Evolutionary conservation across 2,329 filamentous ascomycete species (phyloP).

Genomic region (Curvularia sp.): DNA sequence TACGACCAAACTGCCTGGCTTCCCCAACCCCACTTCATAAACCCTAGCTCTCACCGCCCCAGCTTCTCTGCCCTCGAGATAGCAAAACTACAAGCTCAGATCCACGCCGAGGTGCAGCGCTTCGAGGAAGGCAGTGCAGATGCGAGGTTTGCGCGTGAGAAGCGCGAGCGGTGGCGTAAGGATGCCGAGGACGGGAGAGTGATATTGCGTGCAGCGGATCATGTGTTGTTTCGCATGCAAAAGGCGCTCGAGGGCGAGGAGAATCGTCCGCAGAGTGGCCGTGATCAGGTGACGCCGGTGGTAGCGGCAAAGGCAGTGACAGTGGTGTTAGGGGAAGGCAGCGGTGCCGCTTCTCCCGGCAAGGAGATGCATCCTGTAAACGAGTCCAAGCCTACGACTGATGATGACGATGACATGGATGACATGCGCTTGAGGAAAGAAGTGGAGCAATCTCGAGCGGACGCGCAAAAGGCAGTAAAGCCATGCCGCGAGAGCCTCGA

Average conservation of each 20-base stretch:
- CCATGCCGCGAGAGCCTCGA: not conserved
- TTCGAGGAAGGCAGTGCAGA: constrained; percentile 27
- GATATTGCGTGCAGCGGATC: constrained; percentile 29
- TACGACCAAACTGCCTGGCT: constrained; percentile 19
- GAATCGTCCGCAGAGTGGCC: too few relatives aligned
- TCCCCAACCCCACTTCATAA: constrained; percentile 9
- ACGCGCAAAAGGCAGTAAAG: constrained; percentile 1
- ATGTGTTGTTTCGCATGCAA: constrained; percentile 23
- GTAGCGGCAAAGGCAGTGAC: not conserved
- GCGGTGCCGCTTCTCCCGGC: not conserved
- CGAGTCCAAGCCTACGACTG: not conserved
- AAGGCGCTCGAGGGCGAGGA: not conserved
- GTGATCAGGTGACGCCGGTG: too few relatives aligned
- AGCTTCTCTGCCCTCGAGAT: constrained; percentile 29
- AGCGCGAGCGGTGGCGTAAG: constrained; percentile 26
- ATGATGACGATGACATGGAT: not conserved
- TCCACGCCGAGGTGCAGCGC: constrained; percentile 24
- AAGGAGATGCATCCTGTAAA: not conserved
- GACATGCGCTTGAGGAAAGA: not conserved
- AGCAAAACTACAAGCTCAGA: constrained; percentile 23
- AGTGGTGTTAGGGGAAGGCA: not conserved
- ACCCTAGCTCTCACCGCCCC: constrained; percentile 22
- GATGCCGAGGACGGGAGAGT: constrained; percentile 34
- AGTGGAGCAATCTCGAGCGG: constrained; percentile 2
- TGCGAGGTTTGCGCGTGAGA: constrained; percentile 10